Base-by-base conservation (phyloP, 2,329 filamentous ascomycete species). In the Exophiala mesophila region DNA sequence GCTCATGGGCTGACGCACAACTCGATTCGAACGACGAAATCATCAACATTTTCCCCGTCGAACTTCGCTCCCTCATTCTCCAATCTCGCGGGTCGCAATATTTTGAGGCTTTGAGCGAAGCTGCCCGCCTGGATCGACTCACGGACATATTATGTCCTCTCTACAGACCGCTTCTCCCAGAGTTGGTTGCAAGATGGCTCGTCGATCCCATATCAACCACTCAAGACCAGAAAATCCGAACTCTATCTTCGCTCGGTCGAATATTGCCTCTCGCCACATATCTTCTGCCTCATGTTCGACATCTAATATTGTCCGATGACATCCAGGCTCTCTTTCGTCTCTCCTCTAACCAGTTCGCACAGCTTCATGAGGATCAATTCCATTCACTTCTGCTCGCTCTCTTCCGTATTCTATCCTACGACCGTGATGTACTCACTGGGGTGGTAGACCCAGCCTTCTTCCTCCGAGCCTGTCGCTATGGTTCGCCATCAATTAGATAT, bases 101-200 rank as follows among this genome's bases (percentile, higher is more conserved):
- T 63, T 76, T 94, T 29, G 78, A 87, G 61, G 77, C 78, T 55
- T 70, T 94, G 57, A 77, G 85, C 55, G 69, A 74, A 56, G 77
- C 80, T 46, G 80, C 86, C 44, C 76, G 94, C 58, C 73, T 79
- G 56, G 73, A 85, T 55, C 69, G 72, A 65, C 75, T 80, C 62
- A 90, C 87, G 57, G 79, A 87, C 59, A 71, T 71, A 43, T 70
- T 95, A 59, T 88, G 92, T 59, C 70, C 77, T 52, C 76, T 84
- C 58, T 88, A 89, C 63, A 80, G 85, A 60, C 70, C 75, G 49
- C 67, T 89, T 29, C 86, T 92, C 57, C 78, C 87, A 55, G 89
- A 96, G 63, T 72, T 94, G 36, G 87, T 84, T 64, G 84, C 88
- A 49, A 74, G 84, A 69, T 94, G 88, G 88, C 70, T 30, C 7